Evolutionary conservation across 1,139 yeast genomes (phyloP), one percentile per base, ranked within the genome.

Genomic region (Candida smagusa): DNA sequence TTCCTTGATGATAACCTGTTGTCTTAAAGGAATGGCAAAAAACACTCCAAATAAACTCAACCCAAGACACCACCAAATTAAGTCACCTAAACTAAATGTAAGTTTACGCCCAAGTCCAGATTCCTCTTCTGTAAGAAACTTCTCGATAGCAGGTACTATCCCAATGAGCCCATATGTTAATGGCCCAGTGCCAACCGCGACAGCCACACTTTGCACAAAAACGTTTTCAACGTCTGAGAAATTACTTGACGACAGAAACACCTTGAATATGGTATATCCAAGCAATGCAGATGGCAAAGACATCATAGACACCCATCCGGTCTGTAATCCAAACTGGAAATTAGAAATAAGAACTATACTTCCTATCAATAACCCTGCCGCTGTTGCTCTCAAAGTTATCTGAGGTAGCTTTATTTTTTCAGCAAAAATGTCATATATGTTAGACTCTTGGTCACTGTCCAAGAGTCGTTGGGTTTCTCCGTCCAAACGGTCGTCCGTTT

Each of bases 241-340:
- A 7, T 73, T 71, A 23, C 46, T 44, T 39, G 58, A 65, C 50
- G 52, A 77, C 29, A 68, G 73, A 37, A 77, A 69, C 3, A 77
- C 49, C 48, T 79, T 83, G 64, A 90, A 92, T 19, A 84, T 65
- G 0, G 96, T 86, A 60, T 80, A 90, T 1, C 95, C 97, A 16
- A 92, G 61, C 36, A 92, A 62, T 0, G 97, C 96, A 6, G 96
- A 84, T 0, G 98, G 97, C 39, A 92, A 67, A n/a, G 96, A 85
- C 98, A 92, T 92, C 98, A 92, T 92, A 7, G 96, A 88, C 2
- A 92, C 97, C 98, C 98, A 92, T 2, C 98, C 98, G 0, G 97
- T 90, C 55, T 92, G 98, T 22, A 92, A 68, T 1, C 98, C 98
- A 59, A 92, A 92, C 56, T 90, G 97, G 65, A 92, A 92, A 58